These are phyloP conservation scores for Galerina sulciceps DNA, from an alignment of 768 basidiomycete species.

Conservation along the genomic window DNA sequence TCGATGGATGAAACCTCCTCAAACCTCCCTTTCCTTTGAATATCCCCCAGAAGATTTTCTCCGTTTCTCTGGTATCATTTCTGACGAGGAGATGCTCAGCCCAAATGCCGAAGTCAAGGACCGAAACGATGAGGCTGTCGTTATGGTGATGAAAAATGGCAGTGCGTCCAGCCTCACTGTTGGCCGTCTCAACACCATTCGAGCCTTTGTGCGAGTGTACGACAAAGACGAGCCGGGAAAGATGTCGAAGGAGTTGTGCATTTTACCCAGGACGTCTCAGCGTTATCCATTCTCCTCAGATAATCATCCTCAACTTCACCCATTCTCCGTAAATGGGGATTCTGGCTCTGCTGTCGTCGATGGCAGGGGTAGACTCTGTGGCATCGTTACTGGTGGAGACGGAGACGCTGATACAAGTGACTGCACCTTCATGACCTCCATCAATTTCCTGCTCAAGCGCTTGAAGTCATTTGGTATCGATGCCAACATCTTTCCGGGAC, in stretches of 20 bases:
- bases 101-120: slow-evolving; percentile 13
- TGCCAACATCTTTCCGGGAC: no score
- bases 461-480: no score
- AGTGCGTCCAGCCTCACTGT: slow-evolving; percentile 29
- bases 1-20: slow-evolving; percentile 16
- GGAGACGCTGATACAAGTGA: slow-evolving; percentile 26
- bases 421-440: slow-evolving; percentile 41
- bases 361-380: slow-evolving; percentile 33
- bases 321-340: slow-evolving; percentile 41
- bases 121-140: slow-evolving; percentile 21
- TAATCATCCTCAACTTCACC: slow-evolving; percentile 28
- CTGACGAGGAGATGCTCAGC: slow-evolving; percentile 30
- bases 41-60: slow-evolving; percentile 35
- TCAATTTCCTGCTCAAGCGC: slow-evolving; percentile 23
- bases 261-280: slow-evolving; percentile 30
- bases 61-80: slow-evolving; percentile 25
- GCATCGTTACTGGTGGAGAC: slow-evolving; percentile 38
- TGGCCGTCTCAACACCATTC: slow-evolving; percentile 30
- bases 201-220: slow-evolving; percentile 28
- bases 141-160: slow-evolving; percentile 41
- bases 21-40: slow-evolving; percentile 19
- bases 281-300: no score
- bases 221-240: slow-evolving; percentile 4
- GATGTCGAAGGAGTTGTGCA: slow-evolving; percentile 32
- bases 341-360: slow-evolving; percentile 42